These are phyloP conservation scores for Globomyces sp. DNA, from an alignment of 371 early-diverging fungal species.

Conservation along the genomic window DNA sequence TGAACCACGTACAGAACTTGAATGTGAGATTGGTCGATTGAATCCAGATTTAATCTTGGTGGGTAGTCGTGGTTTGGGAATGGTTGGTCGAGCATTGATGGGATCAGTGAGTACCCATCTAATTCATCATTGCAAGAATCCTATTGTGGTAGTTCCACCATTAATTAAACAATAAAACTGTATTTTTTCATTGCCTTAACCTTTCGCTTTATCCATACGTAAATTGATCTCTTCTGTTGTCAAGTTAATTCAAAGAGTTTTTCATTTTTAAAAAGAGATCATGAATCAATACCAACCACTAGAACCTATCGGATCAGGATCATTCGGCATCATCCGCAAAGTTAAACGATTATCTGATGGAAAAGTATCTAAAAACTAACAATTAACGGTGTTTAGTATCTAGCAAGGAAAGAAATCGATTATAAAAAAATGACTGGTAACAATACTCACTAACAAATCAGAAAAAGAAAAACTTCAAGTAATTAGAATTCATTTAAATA, in stretches of 20 bases:
- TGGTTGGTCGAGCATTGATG: slow-evolving; percentile 27
- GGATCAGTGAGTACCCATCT: slow-evolving; percentile 44
- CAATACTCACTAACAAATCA: no score
- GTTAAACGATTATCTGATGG: slow-evolving; percentile 59
- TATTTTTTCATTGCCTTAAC: neutral
- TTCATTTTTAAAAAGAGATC: slow-evolving; percentile 5
- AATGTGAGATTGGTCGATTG: slow-evolving; percentile 28
- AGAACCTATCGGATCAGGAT: slow-evolving; percentile 30
- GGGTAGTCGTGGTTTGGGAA: slow-evolving; percentile 42
- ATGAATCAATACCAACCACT: slow-evolving; percentile 31
- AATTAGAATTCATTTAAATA: no score
- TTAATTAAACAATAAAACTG: neutral
- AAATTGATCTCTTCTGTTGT: neutral
- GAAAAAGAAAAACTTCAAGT: slow-evolving; percentile 60
- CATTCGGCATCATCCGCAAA: slow-evolving; percentile 66
- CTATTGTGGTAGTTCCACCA: slow-evolving; percentile 26
- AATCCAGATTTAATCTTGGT: slow-evolving; percentile 43
- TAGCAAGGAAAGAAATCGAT: slow-evolving; percentile 74
- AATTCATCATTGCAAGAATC: slow-evolving; percentile 35
- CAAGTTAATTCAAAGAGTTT: neutral
- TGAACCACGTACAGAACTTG: slow-evolving; percentile 36
- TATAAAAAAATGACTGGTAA: slow-evolving; percentile 58
- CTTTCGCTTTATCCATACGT: neutral
- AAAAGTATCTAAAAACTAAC: slow-evolving; percentile 29
- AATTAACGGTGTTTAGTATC: slow-evolving; percentile 37